Base-by-base conservation (phyloP, 495 filamentous ascomycete genomes). In the Annulohypoxylon bovei region DNA sequence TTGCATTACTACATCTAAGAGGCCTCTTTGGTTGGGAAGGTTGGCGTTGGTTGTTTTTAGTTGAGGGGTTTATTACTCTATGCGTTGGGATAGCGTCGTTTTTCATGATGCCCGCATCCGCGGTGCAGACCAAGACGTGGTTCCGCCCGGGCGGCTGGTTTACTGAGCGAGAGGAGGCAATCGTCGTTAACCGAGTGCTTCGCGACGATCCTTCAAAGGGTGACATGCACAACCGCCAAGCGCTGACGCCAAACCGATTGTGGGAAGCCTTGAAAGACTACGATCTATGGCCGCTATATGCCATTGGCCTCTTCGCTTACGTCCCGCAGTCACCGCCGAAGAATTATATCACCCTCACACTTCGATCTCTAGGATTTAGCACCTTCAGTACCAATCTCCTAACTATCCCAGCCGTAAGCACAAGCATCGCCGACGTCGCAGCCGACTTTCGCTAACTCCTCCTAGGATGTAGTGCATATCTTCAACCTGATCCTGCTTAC, bases 201-300 rank as follows among this genome's bases (percentile, higher is more conserved):
- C 81, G 84, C 18, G 86, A 88, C 58, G 86, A 88, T 67, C 85
- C 86, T 9, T 81, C 83, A 40, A 88, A 88, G 68, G 83, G 86
- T 4, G 82, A 86, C 56, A 86, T 86, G 85, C 84, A 86, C 57
- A 85, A 84, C 49, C 83, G 90, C 7, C 85, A 92, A 75, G 86
- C 88, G 0, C 79, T 94, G 16, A 88, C 85, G 0, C 85, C 83
- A 0, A 86, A 76, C 35, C 75, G 85, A 18, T 81, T 93, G 23
- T 89, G 86, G 83, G 68, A 85, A 25, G 81, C 85, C 4, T 70
- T 93, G 7, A 86, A 80, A 33, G 91, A 93, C 75, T 93, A 88
- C 62, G 88, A 94, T 65, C 82, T 94, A 70, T 93, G 91, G 90
- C 87, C 89, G 0, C 81, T 92, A 20, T 93, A 92, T 67, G 62